phyloP scores from a whole-genome alignment of 2,329 filamentous ascomycete species.

The Pseudogymnoascus sp. region DNA sequence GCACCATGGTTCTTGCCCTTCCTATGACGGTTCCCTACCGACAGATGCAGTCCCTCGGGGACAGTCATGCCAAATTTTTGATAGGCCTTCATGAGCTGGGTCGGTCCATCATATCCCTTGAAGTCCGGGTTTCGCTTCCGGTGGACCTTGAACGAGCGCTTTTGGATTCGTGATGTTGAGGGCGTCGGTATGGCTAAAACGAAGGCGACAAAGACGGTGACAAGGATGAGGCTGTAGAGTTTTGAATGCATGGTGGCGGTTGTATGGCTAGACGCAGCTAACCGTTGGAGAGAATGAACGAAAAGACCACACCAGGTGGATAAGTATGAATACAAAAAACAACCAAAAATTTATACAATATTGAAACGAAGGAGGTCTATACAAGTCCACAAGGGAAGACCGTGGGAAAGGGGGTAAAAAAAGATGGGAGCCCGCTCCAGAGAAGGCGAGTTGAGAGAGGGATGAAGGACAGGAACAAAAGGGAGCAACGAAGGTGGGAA shows the following conservation, averaged over 20 bases:
- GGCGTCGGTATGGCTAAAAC: not conserved
- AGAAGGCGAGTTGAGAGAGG: constrained; percentile 2
- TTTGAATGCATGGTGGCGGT: not conserved
- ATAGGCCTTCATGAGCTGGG: constrained; percentile 52
- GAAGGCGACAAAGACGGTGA: constrained; percentile 3
- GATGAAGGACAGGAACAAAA: not conserved
- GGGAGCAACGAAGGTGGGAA: not conserved
- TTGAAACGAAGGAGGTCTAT: constrained; percentile 1
- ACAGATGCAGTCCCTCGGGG: constrained; percentile 30
- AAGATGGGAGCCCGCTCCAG: constrained; percentile 1
- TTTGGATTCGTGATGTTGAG: constrained; percentile 16
- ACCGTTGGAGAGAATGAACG: not conserved
- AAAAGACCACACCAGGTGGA: constrained; percentile 3
- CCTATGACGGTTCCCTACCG: not conserved
- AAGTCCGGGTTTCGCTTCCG: constrained; percentile 36
- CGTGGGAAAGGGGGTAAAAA: not conserved
- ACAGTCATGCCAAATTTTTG: constrained; percentile 55
- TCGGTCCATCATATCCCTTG: constrained; percentile 45
- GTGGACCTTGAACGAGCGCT: constrained; percentile 27
- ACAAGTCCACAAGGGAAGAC: not conserved
- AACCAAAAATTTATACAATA: constrained; percentile 6
- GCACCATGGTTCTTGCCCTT: not conserved
- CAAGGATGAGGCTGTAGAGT: not conserved
- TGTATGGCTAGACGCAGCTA: not conserved
- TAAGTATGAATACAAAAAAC: not conserved